These are phyloP conservation scores for Russula vinacea DNA, from an alignment of 768 basidiomycete genomes.

Conservation along the genomic window DNA sequence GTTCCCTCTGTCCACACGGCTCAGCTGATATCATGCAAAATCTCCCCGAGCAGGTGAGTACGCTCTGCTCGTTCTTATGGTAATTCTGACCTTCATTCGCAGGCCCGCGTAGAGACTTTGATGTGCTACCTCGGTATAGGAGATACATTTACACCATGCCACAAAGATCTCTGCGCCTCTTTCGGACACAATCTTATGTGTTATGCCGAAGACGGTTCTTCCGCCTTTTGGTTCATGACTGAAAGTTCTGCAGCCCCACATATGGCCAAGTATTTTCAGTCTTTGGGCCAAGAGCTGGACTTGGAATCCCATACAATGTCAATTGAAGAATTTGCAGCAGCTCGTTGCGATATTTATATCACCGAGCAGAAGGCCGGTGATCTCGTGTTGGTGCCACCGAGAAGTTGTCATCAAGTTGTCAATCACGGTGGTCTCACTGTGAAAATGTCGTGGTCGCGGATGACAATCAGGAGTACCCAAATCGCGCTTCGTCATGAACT, in stretches of 20 bases:
- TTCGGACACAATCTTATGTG: conserved; percentile 88
- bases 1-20: conserved; percentile 49
- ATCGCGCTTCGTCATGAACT: conserved; percentile 69
- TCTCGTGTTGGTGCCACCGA: conserved; percentile 74
- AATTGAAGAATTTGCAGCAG: conserved; percentile 57
- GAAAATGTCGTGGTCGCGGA: conserved; percentile 84
- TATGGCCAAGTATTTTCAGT: conserved; percentile 57
- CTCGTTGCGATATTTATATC: conserved; percentile 68
- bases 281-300: conserved; percentile 60
- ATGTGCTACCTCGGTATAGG: conserved; percentile 85
- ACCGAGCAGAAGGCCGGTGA: conserved; percentile 74
- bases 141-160: conserved; percentile 80
- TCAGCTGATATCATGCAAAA: conserved; percentile 56
- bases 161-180: conserved; percentile 82
- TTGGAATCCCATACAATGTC: conserved; percentile 67
- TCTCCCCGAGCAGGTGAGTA: conserved; percentile 51
- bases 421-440: conserved; percentile 78
- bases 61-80: conserved; percentile 16
- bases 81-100: conserved; percentile 2
- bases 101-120: conserved; percentile 58
- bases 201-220: conserved; percentile 66
- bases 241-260: conserved; percentile 51
- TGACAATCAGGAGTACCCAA: conserved; percentile 62
- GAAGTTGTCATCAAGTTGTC: conserved; percentile 81
- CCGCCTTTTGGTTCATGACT: conserved; percentile 88